Conservation (phyloP, 108 stramenopile genomes). For the Skeletonema potamos region DNA sequence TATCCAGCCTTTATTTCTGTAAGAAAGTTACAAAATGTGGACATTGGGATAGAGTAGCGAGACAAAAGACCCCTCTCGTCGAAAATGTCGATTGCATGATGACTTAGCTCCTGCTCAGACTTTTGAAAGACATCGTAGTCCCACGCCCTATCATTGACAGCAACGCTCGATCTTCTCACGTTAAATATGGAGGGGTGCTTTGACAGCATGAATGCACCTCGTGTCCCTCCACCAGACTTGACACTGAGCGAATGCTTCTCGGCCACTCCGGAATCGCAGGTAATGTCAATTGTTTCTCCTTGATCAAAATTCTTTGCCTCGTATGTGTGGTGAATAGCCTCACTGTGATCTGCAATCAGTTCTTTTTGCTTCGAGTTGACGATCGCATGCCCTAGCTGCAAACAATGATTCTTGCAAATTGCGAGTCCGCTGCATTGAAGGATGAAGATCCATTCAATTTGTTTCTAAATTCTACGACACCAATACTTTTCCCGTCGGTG, state of each 20-base stretch:
- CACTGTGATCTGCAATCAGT: conserved; percentile 43
- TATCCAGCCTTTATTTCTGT: conserved; percentile 42
- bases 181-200: conserved; percentile 28
- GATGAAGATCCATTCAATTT: conserved; percentile 17
- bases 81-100: conserved; percentile 49
- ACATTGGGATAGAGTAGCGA: conserved; percentile 49
- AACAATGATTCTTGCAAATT: conserved; percentile 49
- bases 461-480: conserved; percentile 49
- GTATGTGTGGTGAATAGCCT: conserved; percentile 50
- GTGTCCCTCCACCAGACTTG: not conserved
- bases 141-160: conserved; percentile 40
- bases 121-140: conserved; percentile 48
- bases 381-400: conserved; percentile 45
- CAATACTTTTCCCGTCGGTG: conserved; percentile 29
- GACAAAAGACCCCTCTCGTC: conserved; percentile 48
- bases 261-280: conserved; percentile 13
- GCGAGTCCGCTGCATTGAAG: conserved; percentile 36
- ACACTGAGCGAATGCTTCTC: not conserved
- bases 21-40: conserved; percentile 46
- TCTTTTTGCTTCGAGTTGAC: conserved; percentile 42
- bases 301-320: conserved; percentile 47
- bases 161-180: conserved; percentile 30
- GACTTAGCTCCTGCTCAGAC: conserved; percentile 41
- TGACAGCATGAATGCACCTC: conserved; percentile 19
- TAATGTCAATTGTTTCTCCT: conserved; percentile 43